Evolutionary conservation across 1,139 yeast genomes (phyloP).

Genomic region (Candida labiduridarum): DNA sequence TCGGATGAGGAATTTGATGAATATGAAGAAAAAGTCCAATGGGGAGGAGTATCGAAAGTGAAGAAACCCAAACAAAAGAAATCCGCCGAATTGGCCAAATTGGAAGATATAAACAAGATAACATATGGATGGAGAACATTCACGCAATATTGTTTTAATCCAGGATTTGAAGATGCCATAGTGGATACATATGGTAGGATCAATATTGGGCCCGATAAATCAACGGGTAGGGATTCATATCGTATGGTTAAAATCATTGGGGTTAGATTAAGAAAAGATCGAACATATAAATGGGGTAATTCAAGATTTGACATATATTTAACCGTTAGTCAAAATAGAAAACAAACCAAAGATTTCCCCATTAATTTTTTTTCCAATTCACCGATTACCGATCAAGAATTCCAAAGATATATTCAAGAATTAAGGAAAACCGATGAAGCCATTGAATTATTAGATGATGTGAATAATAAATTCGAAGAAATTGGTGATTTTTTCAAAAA

Average conservation of each 20-base stretch:
- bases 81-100: constrained; percentile 38
- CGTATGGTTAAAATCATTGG: constrained; percentile 82
- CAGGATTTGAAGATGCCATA: constrained; percentile 70
- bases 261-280: constrained; percentile 54
- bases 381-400: constrained; percentile 68
- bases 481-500: constrained; percentile 62
- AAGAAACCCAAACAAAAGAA: constrained; percentile 22
- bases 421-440: constrained; percentile 60
- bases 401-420: constrained; percentile 64
- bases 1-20: constrained; percentile 45
- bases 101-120: constrained; percentile 67
- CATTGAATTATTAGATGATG: constrained; percentile 65
- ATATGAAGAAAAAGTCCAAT: constrained; percentile 49
- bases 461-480: constrained; percentile 66
- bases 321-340: constrained; percentile 63
- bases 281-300: constrained; percentile 57
- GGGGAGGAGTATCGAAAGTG: constrained; percentile 47
- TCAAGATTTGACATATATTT: constrained; percentile 64
- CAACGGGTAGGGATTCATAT: constrained; percentile 67
- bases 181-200: constrained; percentile 80
- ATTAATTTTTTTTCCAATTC: constrained; percentile 82
- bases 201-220: constrained; percentile 71
- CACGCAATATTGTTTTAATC: constrained; percentile 76
- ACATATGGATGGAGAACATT: constrained; percentile 78
- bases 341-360: constrained; percentile 72